Evolutionary conservation across 2,329 filamentous ascomycete species (phyloP), one percentile per base, ranked within the genome.

Genomic region (Ophiostoma tasmaniense): DNA sequence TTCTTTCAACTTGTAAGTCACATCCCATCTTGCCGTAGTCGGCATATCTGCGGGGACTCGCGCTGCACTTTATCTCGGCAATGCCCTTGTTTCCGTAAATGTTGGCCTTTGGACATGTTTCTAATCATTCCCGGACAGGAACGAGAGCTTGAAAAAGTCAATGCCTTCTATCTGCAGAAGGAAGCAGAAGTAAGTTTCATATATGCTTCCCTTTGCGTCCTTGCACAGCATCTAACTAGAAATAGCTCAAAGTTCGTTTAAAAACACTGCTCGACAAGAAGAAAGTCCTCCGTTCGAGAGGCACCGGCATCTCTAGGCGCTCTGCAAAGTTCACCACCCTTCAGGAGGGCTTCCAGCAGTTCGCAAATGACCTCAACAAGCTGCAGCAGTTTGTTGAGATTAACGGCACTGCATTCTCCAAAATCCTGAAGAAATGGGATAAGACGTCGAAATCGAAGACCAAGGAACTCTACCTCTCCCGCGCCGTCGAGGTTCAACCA

Each of bases 341-440:
- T 25, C 92, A 98, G 77, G 95, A 99, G 81, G 95, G 95, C 14
- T 96, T 98, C 76, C 93, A 97, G 74, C 92, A 98, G 78, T 99
- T 99, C 78, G 93, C 93, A 76, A 94, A 91, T 76, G 95, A 99
- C 77, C 81, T 99, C 64, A 97, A 97, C 81, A 99, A 99, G 80
- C 86, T 99, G 20, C 93, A 97, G 82, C 95, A 98, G 82, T 99
- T 98, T 79, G 93, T 99, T 73, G 94, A 98, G 78, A 91, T 98
- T 77, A 99, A 99, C 77, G 94, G 95, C 75, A 97, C 92, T 1
- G 95, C 93, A 20, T 97, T 98, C 78, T 97, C 94, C 35, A 99
- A 99, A 79, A 99, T 99, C 70, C 82, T 99, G 72, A 99, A 99
- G 81, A 99, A 99, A 86, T 99, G 95, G 95, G 95, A 99, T 81